Conservation (phyloP, 2,329 filamentous ascomycete species). For the Cytospora piceicola region DNA sequence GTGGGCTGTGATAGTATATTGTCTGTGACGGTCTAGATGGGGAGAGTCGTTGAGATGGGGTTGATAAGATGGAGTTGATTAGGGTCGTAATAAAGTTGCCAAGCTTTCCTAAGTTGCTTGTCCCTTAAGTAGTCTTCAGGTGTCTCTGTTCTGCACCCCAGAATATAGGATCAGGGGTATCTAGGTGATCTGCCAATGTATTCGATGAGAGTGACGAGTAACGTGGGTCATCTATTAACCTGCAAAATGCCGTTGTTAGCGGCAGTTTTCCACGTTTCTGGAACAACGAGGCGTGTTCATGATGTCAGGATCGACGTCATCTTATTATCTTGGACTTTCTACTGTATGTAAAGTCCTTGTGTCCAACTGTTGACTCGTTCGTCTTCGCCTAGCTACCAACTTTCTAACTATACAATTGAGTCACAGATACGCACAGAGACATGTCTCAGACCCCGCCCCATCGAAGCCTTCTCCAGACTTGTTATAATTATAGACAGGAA, state of each 20-base stretch:
- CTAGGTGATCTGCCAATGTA: neutral
- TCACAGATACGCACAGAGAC: too few species aligned
- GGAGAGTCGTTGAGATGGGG: neutral
- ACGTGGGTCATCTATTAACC: neutral
- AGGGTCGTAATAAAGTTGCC: neutral
- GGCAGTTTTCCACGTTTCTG: neutral
- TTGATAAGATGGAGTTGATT: neutral
- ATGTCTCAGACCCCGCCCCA: neutral
- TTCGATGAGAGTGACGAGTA: neutral
- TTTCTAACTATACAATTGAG: neutral
- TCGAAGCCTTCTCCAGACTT: neutral
- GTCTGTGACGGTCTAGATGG: neutral
- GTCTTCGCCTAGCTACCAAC: constrained; percentile 5
- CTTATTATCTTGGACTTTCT: neutral
- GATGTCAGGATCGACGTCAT: constrained; percentile 25
- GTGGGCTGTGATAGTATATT: neutral
- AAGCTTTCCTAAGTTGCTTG: neutral
- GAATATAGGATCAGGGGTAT: neutral
- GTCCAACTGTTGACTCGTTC: too few species aligned
- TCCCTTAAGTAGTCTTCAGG: neutral
- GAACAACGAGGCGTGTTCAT: constrained; percentile 15
- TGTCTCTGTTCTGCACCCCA: too few species aligned
- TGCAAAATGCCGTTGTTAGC: neutral
- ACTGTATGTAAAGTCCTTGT: too few species aligned
- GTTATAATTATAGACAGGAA: too few species aligned